Percentiles rank a stretch among this genome's conserved stretches.
Conservation (phyloP, 257 asterid genomes). For the Dorcoceras hygrometricum region DNA sequence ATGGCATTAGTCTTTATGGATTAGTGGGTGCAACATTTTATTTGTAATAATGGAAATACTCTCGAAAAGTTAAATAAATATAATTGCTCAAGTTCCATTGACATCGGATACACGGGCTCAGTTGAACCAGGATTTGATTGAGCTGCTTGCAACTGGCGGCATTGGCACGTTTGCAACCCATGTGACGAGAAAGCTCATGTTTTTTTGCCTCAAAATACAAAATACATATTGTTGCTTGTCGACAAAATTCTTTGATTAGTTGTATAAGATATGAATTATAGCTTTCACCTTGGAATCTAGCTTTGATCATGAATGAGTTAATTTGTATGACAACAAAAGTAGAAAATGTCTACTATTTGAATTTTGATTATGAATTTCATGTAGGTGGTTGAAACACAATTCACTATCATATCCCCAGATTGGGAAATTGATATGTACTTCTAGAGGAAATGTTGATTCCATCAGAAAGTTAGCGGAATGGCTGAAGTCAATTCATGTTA, state of each 20-base stretch:
- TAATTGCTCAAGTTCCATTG: background rate
- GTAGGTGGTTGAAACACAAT: constrained; percentile 96
- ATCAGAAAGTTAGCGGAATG: constrained; percentile 61
- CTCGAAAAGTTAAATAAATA: too few species aligned
- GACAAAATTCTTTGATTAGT: background rate
- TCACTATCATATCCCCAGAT: constrained; percentile 82
- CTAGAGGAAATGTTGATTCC: constrained; percentile 62
- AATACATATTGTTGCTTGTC: background rate
- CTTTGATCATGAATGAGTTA: constrained; percentile 6
- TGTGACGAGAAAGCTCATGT: background rate
- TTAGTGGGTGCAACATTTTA: background rate
- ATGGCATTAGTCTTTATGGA: too few species aligned
- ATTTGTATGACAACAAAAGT: background rate
- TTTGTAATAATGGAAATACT: too few species aligned
- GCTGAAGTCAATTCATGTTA: constrained; percentile 69
- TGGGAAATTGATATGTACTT: constrained; percentile 68
- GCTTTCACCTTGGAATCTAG: constrained; percentile 2
- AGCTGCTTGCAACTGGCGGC: background rate
- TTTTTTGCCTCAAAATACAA: background rate
- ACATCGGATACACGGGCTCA: background rate
- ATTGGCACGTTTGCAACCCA: background rate
- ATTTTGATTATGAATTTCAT: constrained; percentile 15
- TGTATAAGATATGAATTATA: background rate
- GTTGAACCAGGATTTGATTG: background rate
- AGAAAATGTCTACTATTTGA: constrained; percentile 13